Base-by-base conservation (phyloP, 2,329 filamentous ascomycete species). In the Xylaria sp. region DNA sequence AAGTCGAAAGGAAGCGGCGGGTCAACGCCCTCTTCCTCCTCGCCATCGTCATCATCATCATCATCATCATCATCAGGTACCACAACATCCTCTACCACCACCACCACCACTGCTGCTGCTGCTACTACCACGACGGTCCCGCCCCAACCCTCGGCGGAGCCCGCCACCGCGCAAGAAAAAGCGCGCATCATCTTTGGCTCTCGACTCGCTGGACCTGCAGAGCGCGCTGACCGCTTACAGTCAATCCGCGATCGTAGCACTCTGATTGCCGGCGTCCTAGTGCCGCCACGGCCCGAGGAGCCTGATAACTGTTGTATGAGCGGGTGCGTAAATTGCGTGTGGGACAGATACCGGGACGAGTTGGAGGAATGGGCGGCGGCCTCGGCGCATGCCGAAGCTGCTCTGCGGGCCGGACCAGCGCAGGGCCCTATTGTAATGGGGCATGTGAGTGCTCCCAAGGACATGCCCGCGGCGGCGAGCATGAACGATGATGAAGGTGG, bases 241-340 rank as follows among this genome's bases (percentile, higher is more conserved):
- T 81, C 85, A 44, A 83, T 87, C 35, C 79, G 86, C 11, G 79
- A 83, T 13, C 81, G 85, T 63, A 87, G 87, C 51, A 85, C 80
- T 8, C 80, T 87, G 62, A 81, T 97, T 57, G 93, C 91, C 1
- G 94, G 93, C 3, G 85, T 98, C 1, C 78, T 87, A 17, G 90
- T 98, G 4, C 95, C 95, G 1, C 93, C 93, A 0, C 85, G 86
- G 48, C 95, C 95, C 1, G 84, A 87, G 48, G 94, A 99, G 77
- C 95, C 95, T 3, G 95, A 98, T 72, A 97, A 99, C 74, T 99
- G 95, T 83, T 99, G 95, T 78, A 99, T 99, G 95, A 95, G 91
- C 72, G 95, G 95, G 3, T 99, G 95, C 74, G 94, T 97, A 49
- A 93, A 98, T 75, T 99, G 95, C 76, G 95, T 98, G 2, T 98